Base-by-base conservation (phyloP, 768 basidiomycete genomes). In the Amanita inopinata region DNA sequence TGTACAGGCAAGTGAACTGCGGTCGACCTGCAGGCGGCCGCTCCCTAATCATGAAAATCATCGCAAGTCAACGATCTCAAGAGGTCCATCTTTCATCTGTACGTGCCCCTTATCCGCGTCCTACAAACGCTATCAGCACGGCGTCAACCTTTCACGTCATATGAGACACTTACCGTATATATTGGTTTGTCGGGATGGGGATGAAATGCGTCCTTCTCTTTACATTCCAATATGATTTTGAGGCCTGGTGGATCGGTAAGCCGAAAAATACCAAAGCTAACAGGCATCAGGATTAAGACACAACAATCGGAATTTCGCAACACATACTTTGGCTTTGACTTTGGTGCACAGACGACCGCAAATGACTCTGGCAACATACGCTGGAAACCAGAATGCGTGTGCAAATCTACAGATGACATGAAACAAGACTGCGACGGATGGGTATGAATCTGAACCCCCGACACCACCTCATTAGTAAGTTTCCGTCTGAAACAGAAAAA, bases 381-480 rank as follows among this genome's bases (percentile, higher is more conserved):
- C 52, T 94, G 91, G 62, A 92, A 96, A 5, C 76, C 82, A 1
- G 85, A 80, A 58, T 93, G 91, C 2, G 90, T 93, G 52, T 96
- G 91, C 15, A 96, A 60, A 58, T 94, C 91, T 12, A 93, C 81
- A 5, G 90, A 93, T 4, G 90, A 92, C 85, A 94, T 90, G 65
- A 96, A 96, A 60, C 89, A 91, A 42, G 83, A 82, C 51, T 92
- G 90, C 3, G 87, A 83, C 1, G 90, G 90, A 57, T 93, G 90
- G 0, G 88, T 92, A 61, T 92, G 90, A 51, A 93, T 93, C 88
- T 92, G 54, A 6, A 14, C 20, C n/a, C n/a, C n/a, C n/a, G n/a
- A 45, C 33, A 20, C 33, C 42, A 6, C 15, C 12, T 25, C 19
- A 39, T 38, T 11, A 19, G 35, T 22, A 37, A 14, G 9, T 15